These are phyloP conservation scores for Cinnamomum chago DNA, from an alignment of 164 flowering plant genomes.

Conservation along the genomic window DNA sequence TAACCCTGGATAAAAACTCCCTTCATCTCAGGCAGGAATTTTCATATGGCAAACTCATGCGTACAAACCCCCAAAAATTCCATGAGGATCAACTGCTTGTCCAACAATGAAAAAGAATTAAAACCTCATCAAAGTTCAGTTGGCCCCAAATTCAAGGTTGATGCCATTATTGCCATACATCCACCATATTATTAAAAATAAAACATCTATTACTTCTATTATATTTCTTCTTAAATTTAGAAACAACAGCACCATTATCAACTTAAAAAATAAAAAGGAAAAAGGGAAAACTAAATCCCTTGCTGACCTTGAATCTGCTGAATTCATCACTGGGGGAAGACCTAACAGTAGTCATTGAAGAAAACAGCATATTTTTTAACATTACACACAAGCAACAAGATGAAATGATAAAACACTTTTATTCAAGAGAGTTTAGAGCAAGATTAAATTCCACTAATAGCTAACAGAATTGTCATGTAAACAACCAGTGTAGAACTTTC, in stretches of 20 bases:
- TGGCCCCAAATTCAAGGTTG: background rate
- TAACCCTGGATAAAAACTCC: background rate
- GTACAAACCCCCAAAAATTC: background rate
- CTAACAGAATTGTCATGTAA: background rate
- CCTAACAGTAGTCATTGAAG: background rate
- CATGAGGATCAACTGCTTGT: constrained; percentile 1
- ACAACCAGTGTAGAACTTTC: background rate
- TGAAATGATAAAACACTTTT: background rate
- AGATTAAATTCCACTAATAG: background rate
- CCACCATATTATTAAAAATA: background rate
- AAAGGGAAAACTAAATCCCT: background rate
- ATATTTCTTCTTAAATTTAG: background rate
- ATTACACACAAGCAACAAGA: background rate
- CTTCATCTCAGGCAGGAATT: background rate
- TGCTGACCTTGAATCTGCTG: background rate
- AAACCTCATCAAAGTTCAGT: constrained; percentile 5
- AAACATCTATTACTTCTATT: background rate
- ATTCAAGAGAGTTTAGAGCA: background rate
- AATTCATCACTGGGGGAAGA: background rate
- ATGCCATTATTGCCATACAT: background rate
- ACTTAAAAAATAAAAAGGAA: background rate
- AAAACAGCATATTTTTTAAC: background rate
- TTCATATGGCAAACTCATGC: background rate
- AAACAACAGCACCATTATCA: background rate
- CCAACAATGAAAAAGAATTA: background rate